Base-by-base conservation (phyloP, 1,284 basidiomycete genomes). In the Puccinia coronata region DNA sequence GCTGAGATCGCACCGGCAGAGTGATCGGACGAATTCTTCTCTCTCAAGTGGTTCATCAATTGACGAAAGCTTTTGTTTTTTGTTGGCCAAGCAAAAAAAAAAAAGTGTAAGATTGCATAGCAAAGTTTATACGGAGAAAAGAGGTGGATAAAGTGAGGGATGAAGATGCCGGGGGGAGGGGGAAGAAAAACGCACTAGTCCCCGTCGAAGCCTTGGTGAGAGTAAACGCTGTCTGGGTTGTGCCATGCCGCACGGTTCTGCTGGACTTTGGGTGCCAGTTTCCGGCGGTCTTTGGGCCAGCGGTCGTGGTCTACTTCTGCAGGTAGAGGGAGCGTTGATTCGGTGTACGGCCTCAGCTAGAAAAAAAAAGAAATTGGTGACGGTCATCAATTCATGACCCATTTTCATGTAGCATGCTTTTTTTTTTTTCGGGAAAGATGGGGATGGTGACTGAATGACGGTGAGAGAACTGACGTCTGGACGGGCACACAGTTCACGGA, bases 271-370 rank as follows among this genome's bases (percentile, higher is more conserved):
- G 65, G 31, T 2, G 31, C 28, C 6, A 70, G 23, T 41, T 78
- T 78, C 25, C 76, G 76, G 12, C 76, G 61, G 51, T 78, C 76
- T 11, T 39, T 53, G 6, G 76, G 76, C 76, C 76, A 78, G 51
- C 49, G 47, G 70, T 67, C 34, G 12, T 34, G 49, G n/a, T 78
- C 76, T 28, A 43, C 65, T 43, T 78, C 65, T 4, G 23, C 16
- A 43, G 76, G 65, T 55, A 78, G 57, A 9, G 49, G 65, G 41
- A 67, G 34, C 2, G 43, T 70, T 14, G 76, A 78, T 57, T 78
- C 76, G 51, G 76, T 78, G 28, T 69, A 78, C 0, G 76, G 76
- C 36, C 76, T 34, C 51, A 78, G 47, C 76, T 78, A 39, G n/a
- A n/a, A 28, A 59, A 11, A 41, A 23, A 36, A 11, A 25, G 25